Percentiles rank a stretch among this genome's conserved stretches.
phyloP scores from a whole-genome alignment of 495 filamentous ascomycete genomes.

The Podospora didyma region DNA sequence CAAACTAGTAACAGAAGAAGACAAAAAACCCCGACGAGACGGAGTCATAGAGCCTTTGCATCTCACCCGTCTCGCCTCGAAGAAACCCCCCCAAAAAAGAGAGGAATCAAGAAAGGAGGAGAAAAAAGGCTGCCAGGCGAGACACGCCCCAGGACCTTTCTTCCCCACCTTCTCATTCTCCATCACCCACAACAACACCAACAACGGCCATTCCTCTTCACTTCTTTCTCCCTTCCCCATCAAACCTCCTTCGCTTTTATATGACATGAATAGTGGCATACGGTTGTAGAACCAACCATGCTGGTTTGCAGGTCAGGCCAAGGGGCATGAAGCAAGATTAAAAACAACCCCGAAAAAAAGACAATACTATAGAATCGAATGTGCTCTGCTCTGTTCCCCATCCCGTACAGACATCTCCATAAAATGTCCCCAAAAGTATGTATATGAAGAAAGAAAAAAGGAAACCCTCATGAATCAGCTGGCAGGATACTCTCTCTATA shows the following conservation, averaged over 20 bases:
- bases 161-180: too few species aligned
- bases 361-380: neutral
- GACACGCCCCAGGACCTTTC: too few species aligned
- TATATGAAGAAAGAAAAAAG: neutral
- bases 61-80: neutral
- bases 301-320: too few species aligned
- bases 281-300: too few species aligned
- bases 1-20: neutral
- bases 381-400: neutral
- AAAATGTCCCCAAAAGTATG: neutral
- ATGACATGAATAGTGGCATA: too few species aligned
- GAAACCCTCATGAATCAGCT: too few species aligned
- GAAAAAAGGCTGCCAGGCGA: neutral
- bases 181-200: too few species aligned
- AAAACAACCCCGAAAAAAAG: neutral
- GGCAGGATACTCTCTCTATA: too few species aligned
- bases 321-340: neutral
- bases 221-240: neutral
- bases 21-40: neutral
- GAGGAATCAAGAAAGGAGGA: neutral
- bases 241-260: neutral
- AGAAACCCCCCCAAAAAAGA: conserved; percentile 2
- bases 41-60: neutral
- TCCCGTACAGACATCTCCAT: neutral
- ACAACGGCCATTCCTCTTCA: neutral